Evolutionary conservation across 768 basidiomycete genomes (phyloP).

Genomic region (Auricularia heimuer): DNA sequence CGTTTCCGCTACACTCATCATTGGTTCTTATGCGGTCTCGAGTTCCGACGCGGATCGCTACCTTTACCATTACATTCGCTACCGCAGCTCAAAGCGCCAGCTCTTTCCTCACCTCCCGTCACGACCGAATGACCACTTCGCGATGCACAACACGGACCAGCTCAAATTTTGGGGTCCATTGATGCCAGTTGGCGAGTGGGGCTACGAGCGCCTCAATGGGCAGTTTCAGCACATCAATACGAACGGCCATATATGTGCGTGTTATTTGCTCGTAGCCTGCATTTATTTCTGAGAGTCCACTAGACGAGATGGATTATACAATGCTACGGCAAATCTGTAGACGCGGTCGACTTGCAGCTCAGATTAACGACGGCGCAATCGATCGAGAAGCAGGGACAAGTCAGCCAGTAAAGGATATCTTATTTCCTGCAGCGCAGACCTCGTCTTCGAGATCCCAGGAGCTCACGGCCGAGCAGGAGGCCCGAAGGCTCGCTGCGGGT

Average conservation of each 20-base stretch:
- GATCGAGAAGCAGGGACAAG: not conserved
- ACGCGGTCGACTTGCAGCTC: not conserved
- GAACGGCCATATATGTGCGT: not conserved
- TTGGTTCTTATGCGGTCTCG: not conserved
- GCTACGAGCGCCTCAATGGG: not conserved
- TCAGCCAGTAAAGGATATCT: not conserved
- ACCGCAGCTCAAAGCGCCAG: not conserved
- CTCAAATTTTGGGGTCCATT: not conserved
- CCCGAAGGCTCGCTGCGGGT: not conserved
- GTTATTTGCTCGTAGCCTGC: no score
- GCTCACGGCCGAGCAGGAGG: not conserved
- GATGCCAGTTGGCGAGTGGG: not conserved
- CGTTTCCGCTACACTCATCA: not conserved
- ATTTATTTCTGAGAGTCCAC: not conserved
- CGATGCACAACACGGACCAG: not conserved
- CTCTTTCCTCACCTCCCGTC: not conserved
- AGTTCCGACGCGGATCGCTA: not conserved
- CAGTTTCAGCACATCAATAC: not conserved
- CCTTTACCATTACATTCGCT: not conserved
- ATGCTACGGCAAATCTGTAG: not conserved
- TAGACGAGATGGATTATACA: not conserved
- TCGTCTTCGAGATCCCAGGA: no score
- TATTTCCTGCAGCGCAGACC: not conserved
- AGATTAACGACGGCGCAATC: not conserved
- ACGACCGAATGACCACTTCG: not conserved